Evolutionary conservation across 371 early-diverging fungal genomes (phyloP), one percentile per base, ranked within the genome.

Genomic region (Lichtheimia ornata): DNA sequence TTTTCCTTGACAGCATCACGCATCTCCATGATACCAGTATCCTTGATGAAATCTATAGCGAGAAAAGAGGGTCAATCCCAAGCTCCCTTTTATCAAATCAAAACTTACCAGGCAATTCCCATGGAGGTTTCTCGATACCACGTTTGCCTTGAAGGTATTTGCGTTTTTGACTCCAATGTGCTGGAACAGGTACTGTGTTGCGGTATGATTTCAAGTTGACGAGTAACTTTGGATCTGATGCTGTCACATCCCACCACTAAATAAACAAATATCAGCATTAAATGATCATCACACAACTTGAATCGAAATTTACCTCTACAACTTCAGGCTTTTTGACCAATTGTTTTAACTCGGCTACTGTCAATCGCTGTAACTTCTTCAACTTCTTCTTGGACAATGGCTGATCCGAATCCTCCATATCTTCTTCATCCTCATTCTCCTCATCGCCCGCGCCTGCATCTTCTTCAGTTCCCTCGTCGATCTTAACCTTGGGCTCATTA

Each of bases 1-100:
- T 92, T 95, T 55, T 94, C 95, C 71, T 84, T 87, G 40, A 91
- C 91, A 3, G 95, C 88, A 27, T 91, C 89, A 57, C 99, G 88
- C 84, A 98, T 88, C 70, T 97, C 94, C 91, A 91, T 94, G 67
- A 99, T 96, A 40, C 98, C 98, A 0, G 99, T 99, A 15, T 90
- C 94, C 76, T 92, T 92, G 72, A 98, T 97, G 67, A 95, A 98
- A 51, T 95, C 96, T 84, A 66, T 1, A 35, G 15, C 45, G 35
- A 17, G 35, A 17, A 17, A 51, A n/a, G 20, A 25, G 5, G 15
- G 12, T 43, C 17, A 25, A 25, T 12, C 7, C 25, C 45, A 5
- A 28, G 25, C 5, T 25, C 12, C 15, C 11, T 20, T 15, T 45
- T 22, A 9, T 24, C 28, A 40, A 35, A 15, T 13, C 18, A 47